phyloP scores from a whole-genome alignment of 2,329 filamentous ascomycete genomes.

The Beauveria medogensis region DNA sequence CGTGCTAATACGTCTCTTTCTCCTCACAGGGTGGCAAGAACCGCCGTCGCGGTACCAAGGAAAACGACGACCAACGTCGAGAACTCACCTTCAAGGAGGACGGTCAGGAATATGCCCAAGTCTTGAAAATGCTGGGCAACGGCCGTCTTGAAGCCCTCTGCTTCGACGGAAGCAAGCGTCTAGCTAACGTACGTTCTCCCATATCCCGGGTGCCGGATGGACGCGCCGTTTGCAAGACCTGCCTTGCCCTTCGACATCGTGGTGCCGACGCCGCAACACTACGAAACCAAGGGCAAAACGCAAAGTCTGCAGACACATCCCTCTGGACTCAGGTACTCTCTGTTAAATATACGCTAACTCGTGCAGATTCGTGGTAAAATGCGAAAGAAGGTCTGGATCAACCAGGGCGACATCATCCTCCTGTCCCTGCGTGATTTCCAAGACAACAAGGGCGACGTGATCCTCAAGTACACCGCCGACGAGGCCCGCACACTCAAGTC shows the following conservation, averaged over 20 bases:
- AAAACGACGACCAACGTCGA: conserved; percentile 98
- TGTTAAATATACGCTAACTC: conserved; percentile 37
- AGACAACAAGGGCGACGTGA: conserved; percentile 93
- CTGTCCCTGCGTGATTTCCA: conserved; percentile 86
- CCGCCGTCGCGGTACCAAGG: conserved; percentile 95
- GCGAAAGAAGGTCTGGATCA: conserved; percentile 99
- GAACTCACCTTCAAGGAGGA: conserved; percentile 99
- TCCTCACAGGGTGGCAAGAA: conserved; percentile 87
- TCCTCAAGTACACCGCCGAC: conserved; percentile 92
- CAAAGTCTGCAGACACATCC: neutral
- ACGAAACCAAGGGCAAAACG: neutral
- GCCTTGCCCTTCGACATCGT: neutral
- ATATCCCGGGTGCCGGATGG: neutral
- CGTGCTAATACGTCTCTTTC: conserved; percentile 15
- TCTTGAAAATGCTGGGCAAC: conserved; percentile 90
- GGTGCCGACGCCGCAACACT: neutral
- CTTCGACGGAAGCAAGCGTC: conserved; percentile 67
- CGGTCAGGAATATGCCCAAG: conserved; percentile 59
- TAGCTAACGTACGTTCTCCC: conserved; percentile 29
- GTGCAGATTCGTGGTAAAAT: conserved; percentile 71
- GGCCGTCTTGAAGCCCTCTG: conserved; percentile 86
- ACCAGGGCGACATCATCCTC: conserved; percentile 91
- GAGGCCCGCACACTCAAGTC: conserved; percentile 93
- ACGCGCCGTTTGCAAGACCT: neutral
- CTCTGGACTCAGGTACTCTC: neutral